A percentile compares a stretch with the other conserved stretches of the same genome.
phyloP scores from a whole-genome alignment of 768 basidiomycete genomes.

The Mycena crocata region DNA sequence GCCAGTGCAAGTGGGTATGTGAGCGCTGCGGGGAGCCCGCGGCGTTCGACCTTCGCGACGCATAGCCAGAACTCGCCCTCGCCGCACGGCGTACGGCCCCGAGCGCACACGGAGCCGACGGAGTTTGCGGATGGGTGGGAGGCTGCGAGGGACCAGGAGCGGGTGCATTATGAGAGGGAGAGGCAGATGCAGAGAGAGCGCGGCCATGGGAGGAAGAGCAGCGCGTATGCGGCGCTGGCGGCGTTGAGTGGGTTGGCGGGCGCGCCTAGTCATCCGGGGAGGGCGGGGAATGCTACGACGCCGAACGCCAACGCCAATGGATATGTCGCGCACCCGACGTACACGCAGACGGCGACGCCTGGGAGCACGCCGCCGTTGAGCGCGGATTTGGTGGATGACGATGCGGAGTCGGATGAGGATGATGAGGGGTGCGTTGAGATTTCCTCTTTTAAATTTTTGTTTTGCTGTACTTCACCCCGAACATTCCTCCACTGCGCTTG shows the following conservation, averaged over 20 bases:
- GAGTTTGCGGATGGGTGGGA: background rate
- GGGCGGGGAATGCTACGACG: background rate
- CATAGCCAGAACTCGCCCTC: background rate
- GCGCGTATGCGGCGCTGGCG: constrained; percentile 33
- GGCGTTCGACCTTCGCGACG: background rate
- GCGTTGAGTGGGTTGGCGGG: constrained; percentile 15
- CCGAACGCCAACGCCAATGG: background rate
- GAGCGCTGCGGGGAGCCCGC: too few relatives aligned
- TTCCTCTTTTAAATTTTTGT: too few relatives aligned
- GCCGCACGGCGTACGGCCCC: background rate
- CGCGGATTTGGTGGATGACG: constrained; percentile 27
- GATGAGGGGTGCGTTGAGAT: constrained; percentile 35
- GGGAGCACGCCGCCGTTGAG: constrained; percentile 33
- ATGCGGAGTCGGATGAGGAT: constrained; percentile 36
- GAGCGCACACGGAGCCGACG: constrained; percentile 19
- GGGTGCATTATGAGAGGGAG: background rate
- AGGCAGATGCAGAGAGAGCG: background rate
- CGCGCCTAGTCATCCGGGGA: background rate
- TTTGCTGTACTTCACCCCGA: too few relatives aligned
- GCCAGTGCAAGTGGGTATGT: too few relatives aligned
- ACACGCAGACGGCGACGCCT: constrained; percentile 18
- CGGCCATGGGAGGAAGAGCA: constrained; percentile 33
- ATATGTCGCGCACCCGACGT: too few relatives aligned
- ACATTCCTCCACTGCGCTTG: too few relatives aligned
- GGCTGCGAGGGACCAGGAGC: background rate